Conservation (phyloP, 2,329 filamentous ascomycete genomes). For the Trichoderma hamatum region DNA sequence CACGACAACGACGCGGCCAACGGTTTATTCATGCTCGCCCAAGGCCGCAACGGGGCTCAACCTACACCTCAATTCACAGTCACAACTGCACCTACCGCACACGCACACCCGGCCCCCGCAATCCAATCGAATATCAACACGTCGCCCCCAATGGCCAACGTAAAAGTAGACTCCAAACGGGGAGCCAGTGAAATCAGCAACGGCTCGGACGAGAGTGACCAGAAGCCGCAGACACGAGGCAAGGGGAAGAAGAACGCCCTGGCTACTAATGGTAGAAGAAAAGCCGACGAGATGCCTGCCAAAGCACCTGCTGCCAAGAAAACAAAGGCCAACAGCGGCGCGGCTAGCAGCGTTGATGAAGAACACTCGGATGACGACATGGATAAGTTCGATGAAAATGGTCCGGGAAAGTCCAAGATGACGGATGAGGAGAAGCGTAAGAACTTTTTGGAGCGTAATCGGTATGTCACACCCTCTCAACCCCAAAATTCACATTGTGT, state of each 20-base stretch:
- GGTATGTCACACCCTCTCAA: constrained; percentile 60
- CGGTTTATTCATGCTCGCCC: constrained; percentile 87
- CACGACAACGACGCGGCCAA: constrained; percentile 96
- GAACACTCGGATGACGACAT: constrained; percentile 59
- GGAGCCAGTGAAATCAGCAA: constrained; percentile 71
- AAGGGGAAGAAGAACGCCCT: constrained; percentile 69
- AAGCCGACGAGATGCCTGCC: constrained; percentile 67
- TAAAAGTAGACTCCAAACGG: constrained; percentile 54
- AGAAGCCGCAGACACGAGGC: constrained; percentile 65
- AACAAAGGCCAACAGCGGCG: constrained; percentile 52
- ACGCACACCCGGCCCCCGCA: constrained; percentile 52
- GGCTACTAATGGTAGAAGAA: constrained; percentile 70
- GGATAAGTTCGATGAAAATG: constrained; percentile 59
- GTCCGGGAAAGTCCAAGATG: constrained; percentile 73
- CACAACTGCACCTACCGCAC: constrained; percentile 50
- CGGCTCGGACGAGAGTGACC: constrained; percentile 72
- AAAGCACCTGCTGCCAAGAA: constrained; percentile 73
- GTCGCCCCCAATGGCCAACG: constrained; percentile 55
- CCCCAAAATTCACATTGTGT: not conserved
- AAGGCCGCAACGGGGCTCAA: constrained; percentile 61
- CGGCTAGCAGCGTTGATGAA: constrained; percentile 32
- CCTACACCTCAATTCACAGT: constrained; percentile 53
- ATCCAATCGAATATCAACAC: constrained; percentile 44
- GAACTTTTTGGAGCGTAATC: constrained; percentile 95
- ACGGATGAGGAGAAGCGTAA: constrained; percentile 98